Base-by-base conservation (phyloP, 2,329 filamentous ascomycete genomes). In the Bimuria novae-zelandiae region DNA sequence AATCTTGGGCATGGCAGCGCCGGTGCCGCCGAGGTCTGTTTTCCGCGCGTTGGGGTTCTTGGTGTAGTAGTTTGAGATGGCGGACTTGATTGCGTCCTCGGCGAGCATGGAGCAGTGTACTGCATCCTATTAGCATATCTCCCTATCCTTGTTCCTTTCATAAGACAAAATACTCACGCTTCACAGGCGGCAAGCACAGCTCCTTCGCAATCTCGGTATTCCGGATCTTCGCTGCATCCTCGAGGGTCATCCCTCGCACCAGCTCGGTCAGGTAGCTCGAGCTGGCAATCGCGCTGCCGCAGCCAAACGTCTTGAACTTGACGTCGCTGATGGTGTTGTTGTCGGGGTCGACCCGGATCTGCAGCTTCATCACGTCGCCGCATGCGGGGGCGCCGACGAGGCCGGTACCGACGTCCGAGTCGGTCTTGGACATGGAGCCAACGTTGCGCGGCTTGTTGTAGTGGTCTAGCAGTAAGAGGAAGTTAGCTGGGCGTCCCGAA, bases 121-220 rank as follows among this genome's bases (percentile, higher is more conserved):
- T 90, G 67, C 23, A 12, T 27, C 5, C 12, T n/a, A 55, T 63
- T 75, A 65, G 47, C 59, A 45, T 56, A 44, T 52, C 27, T 44
- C 41, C 29, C 27, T 16, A 36, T 25, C 12, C 41, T 5, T n/a
- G 5, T 32, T 19, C 6, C 42, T 4, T 17, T 16, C 8, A 17
- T 6, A 42, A 21, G 40, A 40, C 49, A 27, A 39, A 32, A 23
- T 41, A 85, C 87, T 76, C 79, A 92, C 89, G 77, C 80, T 95
- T 96, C 45, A 96, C 90, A 56, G 91, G 90, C 30, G 90, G 91
- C 69, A 94, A 77, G 71, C 90, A 94, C 52, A 97, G 81, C 79
- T 99, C 95, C 81, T 96, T 95, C 32, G 94, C 94, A 72, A 99
- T 99, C 78, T 99, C 92, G 3, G 93, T 96, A 78, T 99, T 99